phyloP scores from a whole-genome alignment of 805 yeast species.

The Saccharomycopsis microspora region DNA sequence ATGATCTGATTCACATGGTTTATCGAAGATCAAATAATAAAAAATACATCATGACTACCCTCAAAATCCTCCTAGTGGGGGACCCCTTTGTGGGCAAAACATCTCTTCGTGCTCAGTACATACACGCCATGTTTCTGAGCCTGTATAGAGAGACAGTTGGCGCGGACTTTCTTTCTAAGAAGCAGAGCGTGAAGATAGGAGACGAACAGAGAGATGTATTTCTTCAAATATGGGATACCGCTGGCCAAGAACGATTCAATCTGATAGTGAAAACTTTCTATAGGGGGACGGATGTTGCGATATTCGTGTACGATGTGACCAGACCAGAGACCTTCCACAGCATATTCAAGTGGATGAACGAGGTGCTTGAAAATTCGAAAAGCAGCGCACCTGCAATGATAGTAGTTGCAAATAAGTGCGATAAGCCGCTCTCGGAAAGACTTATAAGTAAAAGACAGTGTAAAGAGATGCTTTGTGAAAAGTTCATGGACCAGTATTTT shows the following conservation, averaged over 20 bases:
- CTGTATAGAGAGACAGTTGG: conserved; percentile 51
- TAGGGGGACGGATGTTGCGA: conserved; percentile 46
- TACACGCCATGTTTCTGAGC: conserved; percentile 42
- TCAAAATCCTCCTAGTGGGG: conserved; percentile 45
- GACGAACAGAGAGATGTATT: conserved; percentile 21
- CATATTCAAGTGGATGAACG: conserved; percentile 32
- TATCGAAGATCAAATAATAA: too few species aligned
- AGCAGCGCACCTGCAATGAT: conserved; percentile 36
- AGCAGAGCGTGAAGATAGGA: conserved; percentile 13
- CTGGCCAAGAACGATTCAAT: conserved; percentile 70
- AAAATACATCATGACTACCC: conserved; percentile 5
- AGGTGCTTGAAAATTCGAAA: conserved; percentile 37
- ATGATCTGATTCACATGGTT: too few species aligned
- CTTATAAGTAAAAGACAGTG: conserved; percentile 13
- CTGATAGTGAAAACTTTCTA: conserved; percentile 54
- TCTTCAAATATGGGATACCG: conserved; percentile 68
- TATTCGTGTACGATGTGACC: conserved; percentile 43
- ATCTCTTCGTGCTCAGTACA: conserved; percentile 41
- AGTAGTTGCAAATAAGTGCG: conserved; percentile 43
- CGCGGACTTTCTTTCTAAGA: conserved; percentile 42
- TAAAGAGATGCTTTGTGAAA: conserved; percentile 7
- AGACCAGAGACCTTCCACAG: conserved; percentile 39
- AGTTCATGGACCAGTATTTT: conserved; percentile 12
- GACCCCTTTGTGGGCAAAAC: conserved; percentile 54
- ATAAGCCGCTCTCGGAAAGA: conserved; percentile 20